phyloP scores from a whole-genome alignment of 1,139 yeast species.

The Candida smagusa region DNA sequence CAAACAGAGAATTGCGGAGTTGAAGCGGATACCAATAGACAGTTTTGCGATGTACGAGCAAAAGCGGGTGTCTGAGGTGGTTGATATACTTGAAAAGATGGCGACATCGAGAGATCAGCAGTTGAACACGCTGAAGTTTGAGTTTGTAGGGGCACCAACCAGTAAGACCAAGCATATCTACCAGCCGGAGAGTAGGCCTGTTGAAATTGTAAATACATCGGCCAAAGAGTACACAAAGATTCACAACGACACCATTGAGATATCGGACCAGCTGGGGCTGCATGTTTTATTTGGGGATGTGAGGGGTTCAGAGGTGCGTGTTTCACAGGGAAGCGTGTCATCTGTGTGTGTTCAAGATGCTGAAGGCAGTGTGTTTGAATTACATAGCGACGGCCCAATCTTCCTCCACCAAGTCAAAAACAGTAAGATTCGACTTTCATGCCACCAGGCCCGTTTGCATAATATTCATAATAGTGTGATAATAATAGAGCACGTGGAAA shows the following conservation, averaged over 20 bases:
- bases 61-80: slow-evolving; percentile 13
- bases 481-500: slow-evolving; percentile 17
- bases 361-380: slow-evolving; percentile 14
- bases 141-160: slow-evolving; percentile 26
- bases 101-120: slow-evolving; percentile 17
- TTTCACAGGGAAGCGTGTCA: slow-evolving; percentile 7
- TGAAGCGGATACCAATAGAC: slow-evolving; percentile 7
- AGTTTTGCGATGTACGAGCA: slow-evolving; percentile 14
- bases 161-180: slow-evolving; percentile 1
- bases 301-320: slow-evolving; percentile 10
- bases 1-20: slow-evolving; percentile 5
- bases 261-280: slow-evolving; percentile 6
- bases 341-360: slow-evolving; percentile 26
- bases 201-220: background rate
- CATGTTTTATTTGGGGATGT: slow-evolving; percentile 17
- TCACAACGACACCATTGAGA: slow-evolving; percentile 2
- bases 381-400: slow-evolving; percentile 32
- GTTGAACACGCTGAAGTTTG: slow-evolving; percentile 17
- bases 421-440: slow-evolving; percentile 22
- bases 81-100: slow-evolving; percentile 16
- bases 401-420: slow-evolving; percentile 24
- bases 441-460: slow-evolving; percentile 45
- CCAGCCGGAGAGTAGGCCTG: background rate
- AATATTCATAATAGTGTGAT: slow-evolving; percentile 21
- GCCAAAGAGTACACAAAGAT: slow-evolving; percentile 4